These are phyloP conservation scores for Trichoderma guizhouense DNA, from an alignment of 2,329 filamentous ascomycete species.

Conservation along the genomic window DNA sequence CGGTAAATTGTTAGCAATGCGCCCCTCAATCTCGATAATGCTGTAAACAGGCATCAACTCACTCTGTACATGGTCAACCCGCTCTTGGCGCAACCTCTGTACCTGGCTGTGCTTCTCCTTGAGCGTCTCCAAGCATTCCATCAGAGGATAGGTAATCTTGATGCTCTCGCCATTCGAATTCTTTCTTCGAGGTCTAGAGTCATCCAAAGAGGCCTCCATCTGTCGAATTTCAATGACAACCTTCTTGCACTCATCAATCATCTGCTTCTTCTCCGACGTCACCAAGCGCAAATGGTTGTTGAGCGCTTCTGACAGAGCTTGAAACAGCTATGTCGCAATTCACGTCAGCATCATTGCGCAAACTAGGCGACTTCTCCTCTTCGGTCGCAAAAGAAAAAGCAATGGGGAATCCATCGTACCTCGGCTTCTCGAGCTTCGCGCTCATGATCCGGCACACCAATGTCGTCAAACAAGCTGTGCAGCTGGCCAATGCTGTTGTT, in stretches of 20 bases:
- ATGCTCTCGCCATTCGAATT: constrained; percentile 67
- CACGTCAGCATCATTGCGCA: not conserved
- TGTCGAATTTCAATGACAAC: constrained; percentile 84
- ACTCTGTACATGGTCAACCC: constrained; percentile 96
- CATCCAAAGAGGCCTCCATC: constrained; percentile 88
- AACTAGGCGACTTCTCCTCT: not conserved
- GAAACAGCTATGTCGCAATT: constrained; percentile 66
- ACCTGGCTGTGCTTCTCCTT: constrained; percentile 84
- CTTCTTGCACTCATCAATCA: constrained; percentile 84
- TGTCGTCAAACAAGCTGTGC: constrained; percentile 94
- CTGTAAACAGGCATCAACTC: constrained; percentile 34
- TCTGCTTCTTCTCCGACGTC: constrained; percentile 80
- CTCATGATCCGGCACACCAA: constrained; percentile 91
- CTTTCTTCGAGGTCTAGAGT: constrained; percentile 62
- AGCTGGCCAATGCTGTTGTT: constrained; percentile 90
- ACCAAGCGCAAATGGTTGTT: constrained; percentile 86
- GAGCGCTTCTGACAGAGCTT: constrained; percentile 84
- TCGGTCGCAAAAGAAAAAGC: not conserved
- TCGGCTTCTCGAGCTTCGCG: constrained; percentile 85
- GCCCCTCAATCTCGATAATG: not conserved
- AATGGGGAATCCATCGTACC: constrained; percentile 46
- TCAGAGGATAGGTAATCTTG: constrained; percentile 78
- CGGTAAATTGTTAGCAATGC: not conserved
- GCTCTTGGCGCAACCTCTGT: constrained; percentile 79
- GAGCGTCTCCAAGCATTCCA: constrained; percentile 71